A percentile compares a stretch with the other conserved stretches of the same genome.
phyloP scores from a whole-genome alignment of 495 filamentous ascomycete species.

The Pseudomonodictys pantanalensis region DNA sequence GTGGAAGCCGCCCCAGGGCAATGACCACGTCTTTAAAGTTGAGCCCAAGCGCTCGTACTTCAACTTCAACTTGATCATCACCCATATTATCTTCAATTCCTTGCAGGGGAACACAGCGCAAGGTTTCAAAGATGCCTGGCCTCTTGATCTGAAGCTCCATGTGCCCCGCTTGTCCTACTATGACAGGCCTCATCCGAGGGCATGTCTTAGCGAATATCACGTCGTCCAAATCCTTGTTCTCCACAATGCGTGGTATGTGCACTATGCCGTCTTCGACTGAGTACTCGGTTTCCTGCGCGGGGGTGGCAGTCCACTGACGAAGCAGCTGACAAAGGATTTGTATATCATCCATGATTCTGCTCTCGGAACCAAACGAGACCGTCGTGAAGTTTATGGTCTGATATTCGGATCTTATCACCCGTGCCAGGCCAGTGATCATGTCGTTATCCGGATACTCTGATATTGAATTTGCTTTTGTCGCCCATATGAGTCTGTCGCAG shows the following conservation, averaged over 20 bases:
- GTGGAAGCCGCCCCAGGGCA: neutral
- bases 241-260: neutral
- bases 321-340: neutral
- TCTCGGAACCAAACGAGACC: neutral
- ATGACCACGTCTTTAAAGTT: conserved; percentile 8
- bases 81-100: neutral
- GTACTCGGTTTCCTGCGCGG: neutral
- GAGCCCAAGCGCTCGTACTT: neutral
- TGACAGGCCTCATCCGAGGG: neutral
- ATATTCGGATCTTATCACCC: neutral
- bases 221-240: neutral
- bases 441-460: neutral
- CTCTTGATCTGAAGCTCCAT: neutral
- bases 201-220: neutral
- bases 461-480: neutral
- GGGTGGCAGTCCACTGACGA: neutral
- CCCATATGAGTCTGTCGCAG: neutral
- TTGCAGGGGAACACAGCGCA: neutral
- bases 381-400: neutral
- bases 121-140: neutral
- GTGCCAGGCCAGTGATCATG: neutral
- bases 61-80: neutral
- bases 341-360: neutral
- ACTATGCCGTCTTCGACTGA: neutral
- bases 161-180: neutral